Evolutionary conservation across 768 basidiomycete species (phyloP).

Genomic region (Pholiota conissans): DNA sequence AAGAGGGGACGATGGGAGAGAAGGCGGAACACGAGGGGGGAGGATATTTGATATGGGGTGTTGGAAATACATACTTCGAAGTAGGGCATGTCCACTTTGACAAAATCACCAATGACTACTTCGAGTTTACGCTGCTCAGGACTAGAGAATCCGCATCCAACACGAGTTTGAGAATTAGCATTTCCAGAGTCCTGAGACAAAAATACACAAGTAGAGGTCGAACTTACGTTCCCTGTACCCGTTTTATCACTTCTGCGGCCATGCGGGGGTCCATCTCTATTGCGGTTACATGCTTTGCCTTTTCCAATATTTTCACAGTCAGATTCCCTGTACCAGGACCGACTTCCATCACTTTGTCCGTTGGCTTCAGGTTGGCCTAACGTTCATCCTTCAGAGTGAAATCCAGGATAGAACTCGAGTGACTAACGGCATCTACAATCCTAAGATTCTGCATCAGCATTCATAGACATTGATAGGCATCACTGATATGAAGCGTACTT

Average conservation of each 20-base stretch:
- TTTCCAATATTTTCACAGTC: conserved; percentile 90
- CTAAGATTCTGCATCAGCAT: conserved; percentile 24
- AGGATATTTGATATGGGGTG: conserved; percentile 99
- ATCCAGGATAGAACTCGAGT: neutral
- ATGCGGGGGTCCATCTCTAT: conserved; percentile 99
- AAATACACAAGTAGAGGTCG: conserved; percentile 3
- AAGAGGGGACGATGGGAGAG: conserved; percentile 95
- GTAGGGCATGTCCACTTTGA: conserved; percentile 96
- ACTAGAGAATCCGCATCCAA: conserved; percentile 39
- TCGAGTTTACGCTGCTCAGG: conserved; percentile 95
- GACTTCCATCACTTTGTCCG: conserved; percentile 95
- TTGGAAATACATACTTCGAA: conserved; percentile 99
- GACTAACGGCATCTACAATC: conserved; percentile 45
- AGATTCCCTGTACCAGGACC: conserved; percentile 98
- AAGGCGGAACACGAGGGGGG: conserved; percentile 94
- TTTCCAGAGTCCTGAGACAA: neutral
- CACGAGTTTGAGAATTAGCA: neutral
- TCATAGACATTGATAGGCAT: neutral
- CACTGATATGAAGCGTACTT: conserved; percentile 49
- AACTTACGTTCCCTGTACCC: conserved; percentile 96
- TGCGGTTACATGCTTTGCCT: conserved; percentile 89
- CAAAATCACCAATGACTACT: conserved; percentile 95
- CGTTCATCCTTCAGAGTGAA: neutral
- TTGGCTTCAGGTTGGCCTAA: conserved; percentile 88
- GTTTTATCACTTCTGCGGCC: conserved; percentile 96